phyloP scores from a whole-genome alignment of 495 filamentous ascomycete genomes.

The Aspergillus nanangensis region DNA sequence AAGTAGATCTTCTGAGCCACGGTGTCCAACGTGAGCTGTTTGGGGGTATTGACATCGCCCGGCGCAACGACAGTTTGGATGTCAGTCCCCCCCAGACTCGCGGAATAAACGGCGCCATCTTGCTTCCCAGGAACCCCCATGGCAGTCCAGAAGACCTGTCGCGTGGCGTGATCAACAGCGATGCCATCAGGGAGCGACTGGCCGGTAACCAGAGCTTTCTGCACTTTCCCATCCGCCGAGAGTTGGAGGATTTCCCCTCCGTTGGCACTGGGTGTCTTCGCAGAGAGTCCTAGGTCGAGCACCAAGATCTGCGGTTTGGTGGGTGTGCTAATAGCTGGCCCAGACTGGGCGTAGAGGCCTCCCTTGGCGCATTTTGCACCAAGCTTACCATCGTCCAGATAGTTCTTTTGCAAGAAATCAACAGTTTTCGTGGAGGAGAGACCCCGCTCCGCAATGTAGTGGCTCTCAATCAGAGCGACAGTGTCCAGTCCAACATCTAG shows the following conservation, averaged over 20 bases:
- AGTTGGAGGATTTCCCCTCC: conserved; percentile 20
- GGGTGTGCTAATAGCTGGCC: not conserved
- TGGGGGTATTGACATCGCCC: conserved; percentile 45
- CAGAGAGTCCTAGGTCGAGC: conserved; percentile 25
- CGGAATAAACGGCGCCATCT: conserved; percentile 39
- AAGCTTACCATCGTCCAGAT: conserved; percentile 35
- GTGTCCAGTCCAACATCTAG: conserved; percentile 49
- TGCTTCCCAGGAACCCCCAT: conserved; percentile 40
- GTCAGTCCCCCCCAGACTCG: conserved; percentile 34
- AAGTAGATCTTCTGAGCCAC: conserved; percentile 39
- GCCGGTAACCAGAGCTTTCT: conserved; percentile 15
- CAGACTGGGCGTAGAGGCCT: conserved; percentile 21
- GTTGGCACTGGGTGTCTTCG: conserved; percentile 7
- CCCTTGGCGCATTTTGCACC: conserved; percentile 20
- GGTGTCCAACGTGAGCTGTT: conserved; percentile 39
- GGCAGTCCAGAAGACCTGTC: conserved; percentile 47
- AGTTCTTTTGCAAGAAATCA: conserved; percentile 35
- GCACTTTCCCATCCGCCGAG: conserved; percentile 11
- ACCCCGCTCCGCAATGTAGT: conserved; percentile 42
- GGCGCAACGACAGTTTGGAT: conserved; percentile 26
- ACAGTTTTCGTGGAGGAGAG: conserved; percentile 31
- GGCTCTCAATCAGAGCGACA: conserved; percentile 37
- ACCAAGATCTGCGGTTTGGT: conserved; percentile 15
- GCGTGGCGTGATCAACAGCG: conserved; percentile 23
- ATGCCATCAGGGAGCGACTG: conserved; percentile 45